These are phyloP conservation scores for Sabuloglossum arenarium DNA, from an alignment of 495 filamentous ascomycete species.

Conservation along the genomic window DNA sequence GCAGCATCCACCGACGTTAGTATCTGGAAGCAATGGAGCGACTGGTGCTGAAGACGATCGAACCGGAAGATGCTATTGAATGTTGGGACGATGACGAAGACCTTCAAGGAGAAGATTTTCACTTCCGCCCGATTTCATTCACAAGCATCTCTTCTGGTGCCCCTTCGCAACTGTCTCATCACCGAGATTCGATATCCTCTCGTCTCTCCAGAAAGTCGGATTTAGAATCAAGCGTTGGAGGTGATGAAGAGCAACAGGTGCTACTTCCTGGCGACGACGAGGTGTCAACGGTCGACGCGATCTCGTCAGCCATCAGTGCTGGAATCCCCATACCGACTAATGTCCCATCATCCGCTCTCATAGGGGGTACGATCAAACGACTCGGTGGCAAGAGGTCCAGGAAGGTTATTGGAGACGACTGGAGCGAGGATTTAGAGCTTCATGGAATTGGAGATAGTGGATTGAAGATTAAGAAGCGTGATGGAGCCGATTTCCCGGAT, in stretches of 20 bases:
- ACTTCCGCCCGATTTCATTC: slow-evolving; percentile 41
- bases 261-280: slow-evolving; percentile 60
- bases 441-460: slow-evolving; percentile 22
- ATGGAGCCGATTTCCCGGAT: slow-evolving; percentile 42
- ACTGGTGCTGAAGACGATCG: neutral
- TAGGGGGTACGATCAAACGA: slow-evolving; percentile 87
- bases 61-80: slow-evolving; percentile 30
- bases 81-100: slow-evolving; percentile 82
- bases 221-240: slow-evolving; percentile 43
- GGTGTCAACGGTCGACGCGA: slow-evolving; percentile 56
- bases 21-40: neutral
- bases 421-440: slow-evolving; percentile 78
- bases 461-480: slow-evolving; percentile 40
- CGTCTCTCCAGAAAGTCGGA: slow-evolving; percentile 54
- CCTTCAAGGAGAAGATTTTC: slow-evolving; percentile 51
- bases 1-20: neutral
- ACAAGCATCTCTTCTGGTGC: slow-evolving; percentile 30
- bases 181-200: slow-evolving; percentile 58
- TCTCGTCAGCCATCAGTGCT: slow-evolving; percentile 65
- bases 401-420: slow-evolving; percentile 64
- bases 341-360: slow-evolving; percentile 79
- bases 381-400: slow-evolving; percentile 63
- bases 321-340: slow-evolving; percentile 83
- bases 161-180: slow-evolving; percentile 26
- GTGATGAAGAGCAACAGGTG: slow-evolving; percentile 73